A percentile compares a stretch with the other conserved stretches of the same genome.
These are phyloP conservation scores for Schizopora paradoxa DNA, from an alignment of 1,284 basidiomycete species.

Conservation along the genomic window DNA sequence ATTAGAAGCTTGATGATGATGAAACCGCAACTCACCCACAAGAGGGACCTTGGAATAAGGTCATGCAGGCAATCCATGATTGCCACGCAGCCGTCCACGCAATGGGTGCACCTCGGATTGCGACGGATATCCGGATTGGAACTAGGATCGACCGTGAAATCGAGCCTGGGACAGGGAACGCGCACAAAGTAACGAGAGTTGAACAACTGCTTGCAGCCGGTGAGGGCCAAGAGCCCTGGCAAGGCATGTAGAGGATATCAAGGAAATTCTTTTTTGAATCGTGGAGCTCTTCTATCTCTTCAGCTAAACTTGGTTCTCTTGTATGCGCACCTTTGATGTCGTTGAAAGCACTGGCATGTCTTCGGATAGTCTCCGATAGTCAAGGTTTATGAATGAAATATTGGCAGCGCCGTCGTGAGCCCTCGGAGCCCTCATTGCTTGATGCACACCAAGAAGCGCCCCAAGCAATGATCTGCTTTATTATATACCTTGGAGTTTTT, in stretches of 20 bases:
- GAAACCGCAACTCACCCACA: conserved; percentile 5
- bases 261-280: neutral
- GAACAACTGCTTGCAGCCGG: conserved; percentile 58
- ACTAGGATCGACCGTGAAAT: conserved; percentile 75
- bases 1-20: neutral
- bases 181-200: conserved; percentile 72
- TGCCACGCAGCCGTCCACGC: conserved; percentile 87
- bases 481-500: too few relatives aligned
- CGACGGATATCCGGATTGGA: conserved; percentile 90
- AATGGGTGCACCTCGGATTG: conserved; percentile 64
- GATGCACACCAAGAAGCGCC: too few relatives aligned
- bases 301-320: too few relatives aligned
- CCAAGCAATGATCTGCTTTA: too few relatives aligned
- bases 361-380: too few relatives aligned
- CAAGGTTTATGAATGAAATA: too few relatives aligned
- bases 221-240: conserved; percentile 31
- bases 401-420: too few relatives aligned
- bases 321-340: too few relatives aligned
- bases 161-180: conserved; percentile 64
- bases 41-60: conserved; percentile 84
- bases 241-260: neutral
- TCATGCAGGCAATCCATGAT: conserved; percentile 76
- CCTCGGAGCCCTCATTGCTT: too few relatives aligned
- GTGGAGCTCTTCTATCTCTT: too few relatives aligned
- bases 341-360: too few relatives aligned